Evolutionary conservation across 441 rosid species (phyloP).

Genomic region (Gossypium lobatum): DNA sequence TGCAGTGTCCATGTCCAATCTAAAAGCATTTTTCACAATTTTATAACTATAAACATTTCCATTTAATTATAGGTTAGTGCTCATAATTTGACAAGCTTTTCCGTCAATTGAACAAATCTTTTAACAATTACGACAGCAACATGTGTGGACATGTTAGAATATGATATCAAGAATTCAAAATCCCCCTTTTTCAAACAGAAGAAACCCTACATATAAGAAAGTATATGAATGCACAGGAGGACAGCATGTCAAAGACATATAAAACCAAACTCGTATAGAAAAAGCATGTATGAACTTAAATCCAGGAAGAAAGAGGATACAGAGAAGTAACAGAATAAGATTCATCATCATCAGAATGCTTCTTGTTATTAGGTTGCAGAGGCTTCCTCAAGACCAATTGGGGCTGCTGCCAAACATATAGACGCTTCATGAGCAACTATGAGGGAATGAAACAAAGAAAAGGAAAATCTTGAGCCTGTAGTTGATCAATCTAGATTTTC

Average conservation of each 20-base stretch:
- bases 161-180: not conserved
- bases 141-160: not conserved
- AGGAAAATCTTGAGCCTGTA: not conserved
- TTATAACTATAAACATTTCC: not conserved
- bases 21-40: not conserved
- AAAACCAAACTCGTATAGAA: not conserved
- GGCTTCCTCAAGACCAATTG: slow-evolving; percentile 58
- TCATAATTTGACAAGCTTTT: not conserved
- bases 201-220: not conserved
- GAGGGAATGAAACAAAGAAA: not conserved
- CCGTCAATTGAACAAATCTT: not conserved
- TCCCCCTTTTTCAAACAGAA: not conserved
- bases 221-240: not conserved
- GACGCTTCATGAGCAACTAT: slow-evolving; percentile 4
- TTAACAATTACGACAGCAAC: not conserved
- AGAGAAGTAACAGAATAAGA: slow-evolving; percentile 60
- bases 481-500: slow-evolving; percentile 1
- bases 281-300: slow-evolving; percentile 10
- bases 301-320: slow-evolving; percentile 38
- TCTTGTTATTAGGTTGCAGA: slow-evolving; percentile 79
- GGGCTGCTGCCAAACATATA: slow-evolving; percentile 30
- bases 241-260: not conserved
- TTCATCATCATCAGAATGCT: slow-evolving; percentile 87
- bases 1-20: slow-evolving; percentile 1
- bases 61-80: not conserved